Evolutionary conservation across 371 early-diverging fungal genomes (phyloP).

Genomic region (Mucor mucedo): DNA sequence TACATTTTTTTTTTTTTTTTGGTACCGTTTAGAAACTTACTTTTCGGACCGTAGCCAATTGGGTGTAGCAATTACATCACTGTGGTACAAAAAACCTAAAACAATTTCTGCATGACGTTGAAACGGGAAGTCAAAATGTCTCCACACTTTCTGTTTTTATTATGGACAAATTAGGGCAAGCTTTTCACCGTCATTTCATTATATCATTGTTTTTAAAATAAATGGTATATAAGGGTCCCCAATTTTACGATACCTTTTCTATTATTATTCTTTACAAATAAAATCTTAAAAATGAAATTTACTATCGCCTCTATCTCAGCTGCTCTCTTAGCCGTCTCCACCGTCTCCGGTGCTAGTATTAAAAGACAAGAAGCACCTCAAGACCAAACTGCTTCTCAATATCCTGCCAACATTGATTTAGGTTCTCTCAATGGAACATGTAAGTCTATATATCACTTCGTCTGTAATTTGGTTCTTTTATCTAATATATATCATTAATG

Average conservation of each 20-base stretch:
- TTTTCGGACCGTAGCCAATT: background rate
- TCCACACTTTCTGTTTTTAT: background rate
- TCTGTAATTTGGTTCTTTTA: background rate
- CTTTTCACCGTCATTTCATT: constrained; percentile 7
- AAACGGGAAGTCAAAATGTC: background rate
- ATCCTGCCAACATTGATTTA: constrained; percentile 13
- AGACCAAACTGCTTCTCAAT: constrained; percentile 14
- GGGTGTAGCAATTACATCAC: constrained; percentile 9
- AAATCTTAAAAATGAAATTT: constrained; percentile 21
- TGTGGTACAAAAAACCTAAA: background rate
- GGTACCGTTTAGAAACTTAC: too few species aligned
- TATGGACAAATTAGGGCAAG: constrained; percentile 11
- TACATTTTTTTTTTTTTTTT: too few species aligned
- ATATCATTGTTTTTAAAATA: constrained; percentile 2
- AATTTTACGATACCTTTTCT: background rate
- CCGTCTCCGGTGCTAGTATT: constrained; percentile 18
- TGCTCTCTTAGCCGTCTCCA: constrained; percentile 22
- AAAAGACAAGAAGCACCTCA: constrained; percentile 19
- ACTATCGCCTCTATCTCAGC: constrained; percentile 12
- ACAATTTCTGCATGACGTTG: constrained; percentile 14
- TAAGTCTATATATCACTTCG: constrained; percentile 15
- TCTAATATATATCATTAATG: background rate
- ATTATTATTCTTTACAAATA: background rate
- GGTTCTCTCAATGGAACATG: constrained; percentile 25
- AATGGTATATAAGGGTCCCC: constrained; percentile 1